Percentiles rank a stretch among this genome's conserved stretches.
These are phyloP conservation scores for Tephrocybe sp. DNA, from an alignment of 768 basidiomycete genomes.

Conservation along the genomic window DNA sequence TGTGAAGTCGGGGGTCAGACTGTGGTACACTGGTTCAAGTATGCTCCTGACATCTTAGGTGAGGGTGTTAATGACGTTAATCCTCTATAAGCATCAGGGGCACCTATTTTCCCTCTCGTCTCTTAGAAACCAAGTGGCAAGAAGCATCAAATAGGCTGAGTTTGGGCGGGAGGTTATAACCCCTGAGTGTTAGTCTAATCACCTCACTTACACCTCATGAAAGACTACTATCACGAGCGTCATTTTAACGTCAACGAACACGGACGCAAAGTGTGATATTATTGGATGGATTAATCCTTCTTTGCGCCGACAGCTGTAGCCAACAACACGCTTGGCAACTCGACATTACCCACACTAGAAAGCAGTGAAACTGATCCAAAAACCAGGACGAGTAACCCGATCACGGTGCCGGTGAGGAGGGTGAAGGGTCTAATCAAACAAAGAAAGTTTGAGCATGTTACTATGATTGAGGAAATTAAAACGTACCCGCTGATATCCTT, in stretches of 20 bases:
- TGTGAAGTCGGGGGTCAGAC: neutral
- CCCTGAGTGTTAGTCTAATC: too few relatives aligned
- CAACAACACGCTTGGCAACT: conserved; percentile 72
- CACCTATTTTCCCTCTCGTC: too few relatives aligned
- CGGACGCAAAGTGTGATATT: conserved; percentile 9
- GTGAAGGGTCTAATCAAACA: conserved; percentile 59
- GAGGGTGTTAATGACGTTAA: too few relatives aligned
- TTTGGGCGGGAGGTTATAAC: too few relatives aligned
- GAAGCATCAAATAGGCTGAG: too few relatives aligned
- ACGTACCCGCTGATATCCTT: conserved; percentile 81
- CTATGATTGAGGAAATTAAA: neutral
- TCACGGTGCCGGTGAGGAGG: conserved; percentile 64
- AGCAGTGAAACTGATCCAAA: conserved; percentile 68
- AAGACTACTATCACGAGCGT: neutral
- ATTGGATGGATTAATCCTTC: conserved; percentile 40
- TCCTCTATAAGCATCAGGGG: too few relatives aligned
- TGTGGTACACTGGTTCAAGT: neutral
- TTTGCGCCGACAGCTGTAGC: conserved; percentile 53
- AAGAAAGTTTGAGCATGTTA: conserved; percentile 7
- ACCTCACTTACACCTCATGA: neutral
- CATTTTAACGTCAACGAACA: neutral
- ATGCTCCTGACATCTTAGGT: neutral
- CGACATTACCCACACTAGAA: conserved; percentile 54
- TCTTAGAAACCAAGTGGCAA: too few relatives aligned
- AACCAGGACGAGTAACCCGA: conserved; percentile 62